These are phyloP conservation scores for Mycena sp. DNA, from an alignment of 1,284 basidiomycete genomes.

Conservation along the genomic window DNA sequence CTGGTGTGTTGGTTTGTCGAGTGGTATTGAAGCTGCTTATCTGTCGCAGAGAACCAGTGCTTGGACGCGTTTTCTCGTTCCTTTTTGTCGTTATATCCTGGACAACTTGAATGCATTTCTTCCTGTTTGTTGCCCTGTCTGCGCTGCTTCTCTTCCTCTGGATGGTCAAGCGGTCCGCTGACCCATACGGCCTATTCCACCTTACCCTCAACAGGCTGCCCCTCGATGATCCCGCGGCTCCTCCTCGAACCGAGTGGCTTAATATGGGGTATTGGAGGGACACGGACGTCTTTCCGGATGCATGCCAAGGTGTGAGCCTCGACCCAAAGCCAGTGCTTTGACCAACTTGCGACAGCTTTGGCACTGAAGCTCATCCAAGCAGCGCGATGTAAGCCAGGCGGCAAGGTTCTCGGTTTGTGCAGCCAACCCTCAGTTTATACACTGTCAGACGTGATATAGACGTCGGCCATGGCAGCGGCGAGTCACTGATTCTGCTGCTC, in stretches of 20 bases:
- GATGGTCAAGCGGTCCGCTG: conserved; percentile 33
- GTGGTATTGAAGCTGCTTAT: no score
- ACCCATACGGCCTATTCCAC: conserved; percentile 67
- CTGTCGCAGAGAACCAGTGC: no score
- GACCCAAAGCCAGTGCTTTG: not conserved
- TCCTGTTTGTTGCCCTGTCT: conserved; percentile 2
- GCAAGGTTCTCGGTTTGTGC: conserved; percentile 62
- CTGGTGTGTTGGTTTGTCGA: no score
- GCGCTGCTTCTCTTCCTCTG: conserved; percentile 6
- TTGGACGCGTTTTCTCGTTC: not conserved
- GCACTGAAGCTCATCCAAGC: conserved; percentile 60
- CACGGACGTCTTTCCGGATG: conserved; percentile 62
- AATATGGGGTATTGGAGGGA: conserved; percentile 78
- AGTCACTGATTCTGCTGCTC: conserved; percentile 67
- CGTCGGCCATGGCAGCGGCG: conserved; percentile 78
- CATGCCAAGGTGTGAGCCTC: conserved; percentile 69
- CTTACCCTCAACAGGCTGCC: conserved; percentile 52
- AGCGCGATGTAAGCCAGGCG: conserved; percentile 50
- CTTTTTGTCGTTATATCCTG: not conserved
- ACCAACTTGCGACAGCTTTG: conserved; percentile 51
- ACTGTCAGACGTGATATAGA: conserved; percentile 49
- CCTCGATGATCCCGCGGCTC: conserved; percentile 36
- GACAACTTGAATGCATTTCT: not conserved
- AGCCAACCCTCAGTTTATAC: not conserved
- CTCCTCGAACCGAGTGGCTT: conserved; percentile 69